A percentile compares a stretch with the other conserved stretches of the same genome.
phyloP scores from a whole-genome alignment of 805 yeast genomes.

The Tetrapisispora taiwanensis region DNA sequence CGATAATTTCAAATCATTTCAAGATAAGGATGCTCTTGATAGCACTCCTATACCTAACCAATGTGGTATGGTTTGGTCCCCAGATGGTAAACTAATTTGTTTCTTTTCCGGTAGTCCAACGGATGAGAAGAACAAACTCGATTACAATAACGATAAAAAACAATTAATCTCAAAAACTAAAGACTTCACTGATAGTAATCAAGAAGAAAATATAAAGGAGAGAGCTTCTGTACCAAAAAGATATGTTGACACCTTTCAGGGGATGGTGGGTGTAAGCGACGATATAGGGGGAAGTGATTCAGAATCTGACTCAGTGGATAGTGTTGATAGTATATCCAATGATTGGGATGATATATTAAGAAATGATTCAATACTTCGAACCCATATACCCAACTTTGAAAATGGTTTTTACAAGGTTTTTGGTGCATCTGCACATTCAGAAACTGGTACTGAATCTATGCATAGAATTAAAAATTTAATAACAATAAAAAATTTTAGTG shows the following conservation, averaged over 20 bases:
- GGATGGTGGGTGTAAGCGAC: conserved; percentile 4
- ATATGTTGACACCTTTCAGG: conserved; percentile 24
- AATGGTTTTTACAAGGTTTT: conserved; percentile 19
- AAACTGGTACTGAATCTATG: conserved; percentile 18
- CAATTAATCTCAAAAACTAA: background rate
- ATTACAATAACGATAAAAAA: background rate
- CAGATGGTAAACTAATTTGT: conserved; percentile 68
- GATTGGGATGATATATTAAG: conserved; percentile 60
- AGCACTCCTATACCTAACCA: conserved; percentile 88
- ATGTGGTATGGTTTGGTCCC: conserved; percentile 86
- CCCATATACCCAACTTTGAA: conserved; percentile 42
- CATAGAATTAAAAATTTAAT: conserved; percentile 44
- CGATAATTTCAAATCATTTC: conserved; percentile 8
- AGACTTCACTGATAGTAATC: conserved; percentile 1
- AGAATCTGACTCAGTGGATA: conserved; percentile 20
- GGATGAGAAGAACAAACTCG: conserved; percentile 23
- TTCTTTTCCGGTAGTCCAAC: conserved; percentile 58
- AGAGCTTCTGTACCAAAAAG: conserved; percentile 21
- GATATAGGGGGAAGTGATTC: conserved; percentile 11
- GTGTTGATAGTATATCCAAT: conserved; percentile 51
- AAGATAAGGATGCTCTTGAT: conserved; percentile 37
- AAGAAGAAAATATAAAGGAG: conserved; percentile 2
- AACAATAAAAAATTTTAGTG: conserved; percentile 51
- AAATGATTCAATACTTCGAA: conserved; percentile 41
- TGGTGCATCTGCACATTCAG: conserved; percentile 20